Conservation (phyloP, 192 early-diverging fungal genomes). For the Dissophora ornata region DNA sequence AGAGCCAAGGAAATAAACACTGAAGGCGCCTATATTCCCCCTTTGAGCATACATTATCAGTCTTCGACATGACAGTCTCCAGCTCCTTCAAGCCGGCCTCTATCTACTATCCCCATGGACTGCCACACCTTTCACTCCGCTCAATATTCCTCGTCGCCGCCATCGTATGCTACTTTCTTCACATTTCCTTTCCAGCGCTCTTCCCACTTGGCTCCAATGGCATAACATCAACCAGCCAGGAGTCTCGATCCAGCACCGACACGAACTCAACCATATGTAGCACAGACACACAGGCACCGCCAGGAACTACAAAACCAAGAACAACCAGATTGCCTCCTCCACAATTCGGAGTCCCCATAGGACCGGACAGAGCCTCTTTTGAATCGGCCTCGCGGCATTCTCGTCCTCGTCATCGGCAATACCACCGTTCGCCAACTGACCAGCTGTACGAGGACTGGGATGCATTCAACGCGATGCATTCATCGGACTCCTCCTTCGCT, state of each 20-base stretch:
- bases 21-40: too few species aligned
- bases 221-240: neutral
- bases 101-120: neutral
- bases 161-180: neutral
- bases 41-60: too few species aligned
- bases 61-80: too few species aligned
- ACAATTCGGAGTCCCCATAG: neutral
- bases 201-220: neutral
- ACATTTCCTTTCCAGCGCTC: neutral
- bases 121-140: neutral
- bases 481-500: neutral
- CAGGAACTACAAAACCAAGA: too few species aligned
- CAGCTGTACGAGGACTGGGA: conserved; percentile 3
- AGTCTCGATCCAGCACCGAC: neutral
- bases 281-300: too few species aligned
- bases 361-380: too few species aligned
- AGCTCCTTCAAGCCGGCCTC: too few species aligned
- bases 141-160: neutral
- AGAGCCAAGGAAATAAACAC: too few species aligned
- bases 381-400: neutral
- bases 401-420: neutral
- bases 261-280: too few species aligned
- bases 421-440: neutral
- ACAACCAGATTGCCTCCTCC: neutral
- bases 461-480: neutral